phyloP scores from a whole-genome alignment of 495 filamentous ascomycete genomes.

The Podospora bellae-mahoneyi region DNA sequence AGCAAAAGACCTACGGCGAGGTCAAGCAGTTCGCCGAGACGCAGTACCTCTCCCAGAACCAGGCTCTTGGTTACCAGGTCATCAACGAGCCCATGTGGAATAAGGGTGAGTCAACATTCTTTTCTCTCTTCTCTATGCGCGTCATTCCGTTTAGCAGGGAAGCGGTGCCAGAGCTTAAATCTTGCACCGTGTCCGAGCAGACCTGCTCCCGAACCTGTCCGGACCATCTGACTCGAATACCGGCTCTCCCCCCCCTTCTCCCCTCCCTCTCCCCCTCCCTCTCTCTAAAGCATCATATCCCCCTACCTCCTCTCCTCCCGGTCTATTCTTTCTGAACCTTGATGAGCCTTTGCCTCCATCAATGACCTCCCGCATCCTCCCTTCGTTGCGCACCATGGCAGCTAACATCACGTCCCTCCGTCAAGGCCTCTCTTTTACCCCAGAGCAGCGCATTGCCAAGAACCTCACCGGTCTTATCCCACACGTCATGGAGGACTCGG shows the following conservation, averaged over 20 bases:
- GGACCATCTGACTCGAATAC: background rate
- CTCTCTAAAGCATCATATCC: background rate
- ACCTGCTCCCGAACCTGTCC: background rate
- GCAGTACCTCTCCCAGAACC: slow-evolving; percentile 46
- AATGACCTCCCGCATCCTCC: slow-evolving; percentile 8
- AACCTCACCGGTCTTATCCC: slow-evolving; percentile 58
- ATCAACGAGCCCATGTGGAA: slow-evolving; percentile 57
- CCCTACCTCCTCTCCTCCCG: background rate
- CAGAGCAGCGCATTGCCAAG: slow-evolving; percentile 52
- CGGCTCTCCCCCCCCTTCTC: background rate
- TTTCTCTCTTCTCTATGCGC: background rate
- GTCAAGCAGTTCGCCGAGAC: slow-evolving; percentile 50
- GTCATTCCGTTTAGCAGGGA: slow-evolving; percentile 12
- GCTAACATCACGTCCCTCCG: slow-evolving; percentile 17
- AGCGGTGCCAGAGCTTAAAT: slow-evolving; percentile 1
- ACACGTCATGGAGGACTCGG: slow-evolving; percentile 53
- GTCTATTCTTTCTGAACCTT: background rate
- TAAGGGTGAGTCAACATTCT: slow-evolving; percentile 44
- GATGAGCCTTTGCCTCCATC: background rate
- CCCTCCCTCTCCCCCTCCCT: background rate
- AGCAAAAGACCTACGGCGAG: slow-evolving; percentile 48
- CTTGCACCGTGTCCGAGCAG: background rate
- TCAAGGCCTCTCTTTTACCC: slow-evolving; percentile 54
- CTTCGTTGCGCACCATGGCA: slow-evolving; percentile 13
- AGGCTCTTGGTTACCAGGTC: slow-evolving; percentile 54